Base-by-base conservation (phyloP, 2,329 filamentous ascomycete species). In the Plectosphaerella cucumerina region DNA sequence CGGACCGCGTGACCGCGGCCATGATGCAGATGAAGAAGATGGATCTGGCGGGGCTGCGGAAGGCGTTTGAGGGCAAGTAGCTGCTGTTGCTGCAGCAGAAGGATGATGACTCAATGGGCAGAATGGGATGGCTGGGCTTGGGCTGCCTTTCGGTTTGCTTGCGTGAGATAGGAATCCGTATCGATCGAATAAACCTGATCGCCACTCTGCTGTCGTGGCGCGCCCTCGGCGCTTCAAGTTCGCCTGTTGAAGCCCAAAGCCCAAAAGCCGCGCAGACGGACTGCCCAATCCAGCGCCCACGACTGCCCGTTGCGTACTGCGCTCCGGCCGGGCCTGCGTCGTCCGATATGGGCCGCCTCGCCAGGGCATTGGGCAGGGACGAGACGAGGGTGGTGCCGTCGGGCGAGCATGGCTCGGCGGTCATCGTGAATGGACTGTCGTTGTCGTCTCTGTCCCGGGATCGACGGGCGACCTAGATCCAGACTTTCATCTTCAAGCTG, bases 21-120 rank as follows among this genome's bases (percentile, higher is more conserved):
- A 73, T 76, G 68, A 63, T 73, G 65, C 54, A 56, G 22, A 73
- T 73, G 70, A 66, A 65, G 61, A 76, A 75, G 62, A 49, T 76
- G 44, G 66, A 75, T 47, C 66, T 75, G 56, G 63, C 58, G 8
- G 66, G 51, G 39, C 49, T 76, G 55, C 60, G 63, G 54, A 65
- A 66, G 52, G 71, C 70, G 11, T 64, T 60, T 55, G 60, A 64
- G 35, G 64, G 56, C 18, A 20, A 47, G 20, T 37, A 18, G 39
- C n/a, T n/a, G 26, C 26, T 10, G 8, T 31, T 11, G 12, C 26
- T 5, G 26, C n/a, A n/a, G 26, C 26, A 31, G 26, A 11, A 11
- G 26, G 26, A 9, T 8, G 6, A 31, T 31, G 26, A 31, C 26
- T 31, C 26, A 11, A 31, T 9, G 8, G 8, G 26, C 26, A 31